These are phyloP conservation scores for Myrmaecium sp. DNA, from an alignment of 2,329 filamentous ascomycete species.

Conservation along the genomic window DNA sequence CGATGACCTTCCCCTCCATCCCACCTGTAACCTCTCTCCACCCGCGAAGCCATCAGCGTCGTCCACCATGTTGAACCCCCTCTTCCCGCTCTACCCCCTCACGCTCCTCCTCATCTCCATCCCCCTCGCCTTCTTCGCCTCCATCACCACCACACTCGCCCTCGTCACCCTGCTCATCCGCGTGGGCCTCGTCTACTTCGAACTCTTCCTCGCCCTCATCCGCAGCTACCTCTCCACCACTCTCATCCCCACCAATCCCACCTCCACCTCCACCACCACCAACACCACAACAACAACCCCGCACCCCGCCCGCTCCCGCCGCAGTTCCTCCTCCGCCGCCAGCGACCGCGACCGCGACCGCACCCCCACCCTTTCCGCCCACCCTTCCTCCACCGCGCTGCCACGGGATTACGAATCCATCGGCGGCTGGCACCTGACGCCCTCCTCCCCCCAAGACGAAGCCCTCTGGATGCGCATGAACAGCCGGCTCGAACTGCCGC, in stretches of 20 bases:
- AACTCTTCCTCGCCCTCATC: constrained; percentile 23
- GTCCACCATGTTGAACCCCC: constrained; percentile 5
- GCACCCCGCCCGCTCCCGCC: constrained; percentile 4
- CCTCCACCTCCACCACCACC: constrained; percentile 8
- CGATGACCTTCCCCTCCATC: background rate
- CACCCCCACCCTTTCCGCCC: constrained; percentile 3
- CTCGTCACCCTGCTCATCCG: constrained; percentile 21
- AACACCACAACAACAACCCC: constrained; percentile 7
- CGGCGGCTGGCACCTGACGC: constrained; percentile 23
- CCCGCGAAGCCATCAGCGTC: background rate
- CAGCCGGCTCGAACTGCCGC: constrained; percentile 23
- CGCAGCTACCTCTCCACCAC: constrained; percentile 21
- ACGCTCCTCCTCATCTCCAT: constrained; percentile 20
- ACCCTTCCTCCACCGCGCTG: constrained; percentile 6
- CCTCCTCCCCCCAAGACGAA: constrained; percentile 23
- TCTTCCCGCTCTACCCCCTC: constrained; percentile 18
- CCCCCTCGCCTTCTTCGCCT: constrained; percentile 21
- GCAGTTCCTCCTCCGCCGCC: constrained; percentile 6
- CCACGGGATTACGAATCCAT: constrained; percentile 26
- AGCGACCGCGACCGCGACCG: constrained; percentile 1
- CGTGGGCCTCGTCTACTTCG: constrained; percentile 24
- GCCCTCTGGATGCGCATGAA: constrained; percentile 28
- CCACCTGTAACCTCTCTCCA: background rate
- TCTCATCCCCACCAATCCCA: constrained; percentile 9
- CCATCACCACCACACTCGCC: constrained; percentile 22